phyloP scores from a whole-genome alignment of 441 rosid genomes.

The Brassica balearica region DNA sequence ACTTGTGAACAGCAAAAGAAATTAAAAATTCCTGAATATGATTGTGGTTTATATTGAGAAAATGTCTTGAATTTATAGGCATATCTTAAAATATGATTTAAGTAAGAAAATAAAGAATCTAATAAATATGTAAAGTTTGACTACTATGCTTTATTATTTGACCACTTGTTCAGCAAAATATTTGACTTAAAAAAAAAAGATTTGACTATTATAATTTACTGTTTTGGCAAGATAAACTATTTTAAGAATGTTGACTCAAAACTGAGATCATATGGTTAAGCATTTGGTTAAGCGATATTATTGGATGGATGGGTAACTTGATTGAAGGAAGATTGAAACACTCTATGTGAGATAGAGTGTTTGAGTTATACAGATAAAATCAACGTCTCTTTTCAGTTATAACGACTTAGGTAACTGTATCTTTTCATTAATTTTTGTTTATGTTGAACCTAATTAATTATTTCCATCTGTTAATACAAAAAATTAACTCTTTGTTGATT shows the following conservation, averaged over 20 bases:
- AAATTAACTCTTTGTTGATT: too few relatives aligned
- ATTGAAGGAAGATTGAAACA: too few relatives aligned
- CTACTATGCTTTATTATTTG: background rate
- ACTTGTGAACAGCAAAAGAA: background rate
- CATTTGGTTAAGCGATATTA: too few relatives aligned
- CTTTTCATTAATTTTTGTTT: too few relatives aligned
- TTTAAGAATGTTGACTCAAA: too few relatives aligned
- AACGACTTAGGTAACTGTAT: too few relatives aligned
- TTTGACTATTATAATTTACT: background rate
- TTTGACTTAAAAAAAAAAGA: background rate
- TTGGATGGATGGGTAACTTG: too few relatives aligned
- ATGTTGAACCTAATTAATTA: too few relatives aligned
- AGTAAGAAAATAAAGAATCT: background rate
- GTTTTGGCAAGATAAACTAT: background rate
- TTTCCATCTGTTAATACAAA: background rate
- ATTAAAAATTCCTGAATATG: background rate
- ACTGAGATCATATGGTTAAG: background rate
- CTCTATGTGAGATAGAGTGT: too few relatives aligned
- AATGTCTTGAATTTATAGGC: background rate
- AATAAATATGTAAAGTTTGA: background rate
- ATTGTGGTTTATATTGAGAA: background rate
- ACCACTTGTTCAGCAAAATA: background rate
- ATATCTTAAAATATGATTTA: background rate
- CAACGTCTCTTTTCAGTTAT: too few relatives aligned
- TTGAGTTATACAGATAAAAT: too few relatives aligned